phyloP scores from a whole-genome alignment of 1,139 yeast genomes.

The Scheffersomyces titani region DNA sequence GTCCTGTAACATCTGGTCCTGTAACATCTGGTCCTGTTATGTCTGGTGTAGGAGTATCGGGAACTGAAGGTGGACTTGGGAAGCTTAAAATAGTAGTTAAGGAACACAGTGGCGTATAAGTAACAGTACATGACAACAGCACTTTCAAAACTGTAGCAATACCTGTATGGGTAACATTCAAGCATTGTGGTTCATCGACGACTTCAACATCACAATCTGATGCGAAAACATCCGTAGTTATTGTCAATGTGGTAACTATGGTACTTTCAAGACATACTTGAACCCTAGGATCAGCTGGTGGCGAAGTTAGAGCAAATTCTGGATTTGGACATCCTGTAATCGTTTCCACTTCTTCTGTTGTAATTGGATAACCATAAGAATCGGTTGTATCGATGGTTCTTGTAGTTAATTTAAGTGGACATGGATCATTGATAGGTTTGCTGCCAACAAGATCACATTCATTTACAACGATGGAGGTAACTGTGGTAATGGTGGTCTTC shows the following conservation, averaged over 20 bases:
- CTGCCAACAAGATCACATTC: neutral
- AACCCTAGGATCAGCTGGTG: neutral
- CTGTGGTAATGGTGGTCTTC: neutral
- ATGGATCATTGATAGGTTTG: neutral
- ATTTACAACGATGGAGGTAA: neutral
- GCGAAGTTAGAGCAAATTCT: neutral
- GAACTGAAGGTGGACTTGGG: neutral
- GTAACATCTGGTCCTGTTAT: neutral
- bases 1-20: neutral
- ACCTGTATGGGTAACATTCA: neutral
- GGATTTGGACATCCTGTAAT: neutral
- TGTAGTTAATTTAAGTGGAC: neutral
- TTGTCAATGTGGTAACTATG: neutral
- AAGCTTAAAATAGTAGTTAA: neutral
- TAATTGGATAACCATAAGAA: neutral
- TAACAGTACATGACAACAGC: neutral
- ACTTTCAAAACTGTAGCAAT: neutral
- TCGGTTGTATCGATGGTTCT: neutral
- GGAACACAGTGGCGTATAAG: neutral
- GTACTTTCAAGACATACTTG: neutral
- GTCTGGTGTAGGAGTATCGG: too few species aligned
- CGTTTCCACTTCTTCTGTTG: neutral
- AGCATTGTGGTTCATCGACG: neutral
- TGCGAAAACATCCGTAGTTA: neutral
- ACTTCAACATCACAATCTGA: neutral